These are phyloP conservation scores for Cryphonectria japonica DNA, from an alignment of 2,329 filamentous ascomycete genomes.

Conservation along the genomic window DNA sequence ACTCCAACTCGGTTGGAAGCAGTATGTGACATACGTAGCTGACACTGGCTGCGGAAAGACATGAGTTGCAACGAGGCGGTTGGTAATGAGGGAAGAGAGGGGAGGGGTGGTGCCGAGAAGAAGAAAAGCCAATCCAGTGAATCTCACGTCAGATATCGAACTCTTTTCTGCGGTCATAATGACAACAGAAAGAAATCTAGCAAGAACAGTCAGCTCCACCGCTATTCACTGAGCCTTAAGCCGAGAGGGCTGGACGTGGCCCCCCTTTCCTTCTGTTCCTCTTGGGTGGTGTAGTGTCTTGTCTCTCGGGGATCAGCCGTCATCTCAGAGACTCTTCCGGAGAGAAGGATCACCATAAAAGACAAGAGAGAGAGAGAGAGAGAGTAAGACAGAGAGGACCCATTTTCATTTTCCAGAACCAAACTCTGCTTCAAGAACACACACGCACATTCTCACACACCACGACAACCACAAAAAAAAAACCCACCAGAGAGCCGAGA, in stretches of 20 bases:
- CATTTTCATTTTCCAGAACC: background rate
- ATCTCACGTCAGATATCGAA: conserved; percentile 9
- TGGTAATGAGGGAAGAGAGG: background rate
- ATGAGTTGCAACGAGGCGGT: background rate
- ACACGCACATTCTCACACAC: too few relatives aligned
- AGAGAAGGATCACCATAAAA: background rate
- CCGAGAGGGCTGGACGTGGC: background rate
- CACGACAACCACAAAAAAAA: too few relatives aligned
- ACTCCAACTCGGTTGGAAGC: background rate
- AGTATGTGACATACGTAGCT: background rate
- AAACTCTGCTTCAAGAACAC: background rate
- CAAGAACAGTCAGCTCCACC: background rate
- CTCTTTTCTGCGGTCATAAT: background rate
- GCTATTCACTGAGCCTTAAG: background rate
- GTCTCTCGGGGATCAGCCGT: background rate
- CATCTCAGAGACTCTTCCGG: background rate
- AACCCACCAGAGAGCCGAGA: background rate
- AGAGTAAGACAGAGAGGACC: background rate
- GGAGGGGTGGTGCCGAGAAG: background rate
- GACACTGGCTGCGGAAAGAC: background rate
- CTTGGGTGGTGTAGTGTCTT: background rate
- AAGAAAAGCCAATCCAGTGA: background rate
- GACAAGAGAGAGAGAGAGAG: background rate
- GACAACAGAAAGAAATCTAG: background rate
- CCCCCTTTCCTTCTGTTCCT: background rate